Percentiles rank a stretch among this genome's conserved stretches.
phyloP scores from a whole-genome alignment of 1,284 basidiomycete species.

The Papiliotrema terrestris region DNA sequence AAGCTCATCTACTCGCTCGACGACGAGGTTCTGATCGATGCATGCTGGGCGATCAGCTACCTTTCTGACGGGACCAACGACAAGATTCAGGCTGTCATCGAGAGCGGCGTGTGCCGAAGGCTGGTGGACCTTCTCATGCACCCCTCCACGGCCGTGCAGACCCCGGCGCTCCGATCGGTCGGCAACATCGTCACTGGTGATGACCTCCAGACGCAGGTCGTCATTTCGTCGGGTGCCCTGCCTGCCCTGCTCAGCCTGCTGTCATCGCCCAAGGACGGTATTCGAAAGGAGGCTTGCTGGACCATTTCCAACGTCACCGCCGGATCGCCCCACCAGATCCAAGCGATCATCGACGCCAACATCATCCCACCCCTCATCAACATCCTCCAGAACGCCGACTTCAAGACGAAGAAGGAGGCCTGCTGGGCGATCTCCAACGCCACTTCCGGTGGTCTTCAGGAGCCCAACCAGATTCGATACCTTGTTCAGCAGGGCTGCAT shows the following conservation, averaged over 20 bases:
- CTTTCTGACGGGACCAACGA: slow-evolving; percentile 98
- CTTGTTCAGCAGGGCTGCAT: slow-evolving; percentile 97
- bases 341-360: slow-evolving; percentile 65
- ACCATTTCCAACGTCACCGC: slow-evolving; percentile 99
- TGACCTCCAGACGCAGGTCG: slow-evolving; percentile 96
- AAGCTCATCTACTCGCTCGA: slow-evolving; percentile 99
- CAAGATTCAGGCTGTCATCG: slow-evolving; percentile 99
- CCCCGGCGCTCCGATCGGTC: slow-evolving; percentile 93
- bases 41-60: slow-evolving; percentile 99
- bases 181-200: slow-evolving; percentile 99
- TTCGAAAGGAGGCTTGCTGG: slow-evolving; percentile 93
- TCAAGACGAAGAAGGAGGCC: slow-evolving; percentile 99
- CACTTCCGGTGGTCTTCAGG: slow-evolving; percentile 94
- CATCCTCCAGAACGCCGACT: slow-evolving; percentile 95
- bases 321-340: slow-evolving; percentile 93
- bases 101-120: slow-evolving; percentile 94
- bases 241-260: slow-evolving; percentile 87
- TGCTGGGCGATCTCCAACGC: slow-evolving; percentile 99
- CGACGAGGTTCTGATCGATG: slow-evolving; percentile 98
- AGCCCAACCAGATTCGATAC: slow-evolving; percentile 96
- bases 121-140: slow-evolving; percentile 97
- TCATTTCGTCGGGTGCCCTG: slow-evolving; percentile 93
- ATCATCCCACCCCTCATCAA: slow-evolving; percentile 98
- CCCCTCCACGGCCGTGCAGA: slow-evolving; percentile 96
- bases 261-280: slow-evolving; percentile 92